Evolutionary conservation across 106 monocot genomes (phyloP), one percentile per base, ranked within the genome.

Genomic region (Chionographis japonica): DNA sequence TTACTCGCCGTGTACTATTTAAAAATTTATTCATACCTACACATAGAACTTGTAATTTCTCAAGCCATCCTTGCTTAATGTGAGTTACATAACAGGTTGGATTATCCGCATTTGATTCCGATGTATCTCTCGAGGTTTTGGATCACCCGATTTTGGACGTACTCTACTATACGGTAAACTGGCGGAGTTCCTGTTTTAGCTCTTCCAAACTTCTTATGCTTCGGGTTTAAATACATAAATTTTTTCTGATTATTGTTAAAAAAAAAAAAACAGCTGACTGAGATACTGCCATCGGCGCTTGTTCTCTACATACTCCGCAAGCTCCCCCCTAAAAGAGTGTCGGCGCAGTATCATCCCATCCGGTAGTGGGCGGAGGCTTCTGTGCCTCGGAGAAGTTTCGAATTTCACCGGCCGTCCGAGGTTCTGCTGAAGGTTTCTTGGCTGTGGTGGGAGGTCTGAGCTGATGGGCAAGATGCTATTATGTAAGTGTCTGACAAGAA

Each of bases 131-230:
- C 1, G 86, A 88, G 67, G 91, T 95, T 66, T 20, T 95, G 74
- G 79, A 95, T 68, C 91, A 91, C 70, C 95, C 95, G 16, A 68
- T 95, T 68, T 68, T 91, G 36, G 86, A 95, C 70, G 78, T 95
- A 41, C 52, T 78, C 16, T 95, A 86, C 58, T 95, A 91, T 65
- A 73, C 59, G 91, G 95, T 91, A 77, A 79, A 37, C 12, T 61
- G 4, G 46, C 46, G 27, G 27, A 1, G 27, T 27, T 27, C 27
- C 27, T 27, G 27, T 27, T 27, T 27, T 27, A 27, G 27, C 27
- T 27, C 27, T 27, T 27, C 27, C 27, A 27, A 27, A 27, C 1
- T 27, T 0, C 1, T 27, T 27, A 27, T 27, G 27, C 27, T 27
- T 27, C 1, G 27, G 27, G 27, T 41, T 55, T 61, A 39, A 13